A percentile compares a stretch with the other conserved stretches of the same genome.
Evolutionary conservation across 192 early-diverging fungal species (phyloP).

Genomic region (Coemansia sp.): DNA sequence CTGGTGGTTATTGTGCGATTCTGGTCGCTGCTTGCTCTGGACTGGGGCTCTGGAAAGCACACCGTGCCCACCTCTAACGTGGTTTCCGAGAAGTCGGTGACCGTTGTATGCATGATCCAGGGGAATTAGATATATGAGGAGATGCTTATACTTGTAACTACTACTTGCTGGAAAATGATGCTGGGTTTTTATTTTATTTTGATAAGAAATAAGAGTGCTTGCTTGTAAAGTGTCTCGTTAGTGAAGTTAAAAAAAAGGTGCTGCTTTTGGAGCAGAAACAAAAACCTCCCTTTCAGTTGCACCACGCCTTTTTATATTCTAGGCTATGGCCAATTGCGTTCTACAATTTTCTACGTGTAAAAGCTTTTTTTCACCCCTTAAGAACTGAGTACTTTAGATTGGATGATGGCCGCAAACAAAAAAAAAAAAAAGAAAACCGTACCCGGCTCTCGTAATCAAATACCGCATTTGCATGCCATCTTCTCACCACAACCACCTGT

Average conservation of each 20-base stretch:
- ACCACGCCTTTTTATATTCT: not conserved
- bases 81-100: constrained; percentile 19
- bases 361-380: no score
- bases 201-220: no score
- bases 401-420: no score
- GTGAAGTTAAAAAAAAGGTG: no score
- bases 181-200: no score
- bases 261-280: no score
- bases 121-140: not conserved
- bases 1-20: not conserved
- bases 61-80: constrained; percentile 13
- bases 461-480: not conserved
- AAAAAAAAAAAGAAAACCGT: no score
- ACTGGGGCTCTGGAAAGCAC: not conserved
- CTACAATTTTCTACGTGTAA: not conserved
- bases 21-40: not conserved
- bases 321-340: no score
- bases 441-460: not conserved
- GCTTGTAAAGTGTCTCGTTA: no score
- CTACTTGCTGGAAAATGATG: no score
- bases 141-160: not conserved
- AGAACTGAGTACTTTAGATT: no score
- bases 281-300: no score
- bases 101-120: constrained; percentile 4
- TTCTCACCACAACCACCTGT: not conserved